These are phyloP conservation scores for Mortierella sp. DNA, from an alignment of 371 early-diverging fungal species.

Conservation along the genomic window DNA sequence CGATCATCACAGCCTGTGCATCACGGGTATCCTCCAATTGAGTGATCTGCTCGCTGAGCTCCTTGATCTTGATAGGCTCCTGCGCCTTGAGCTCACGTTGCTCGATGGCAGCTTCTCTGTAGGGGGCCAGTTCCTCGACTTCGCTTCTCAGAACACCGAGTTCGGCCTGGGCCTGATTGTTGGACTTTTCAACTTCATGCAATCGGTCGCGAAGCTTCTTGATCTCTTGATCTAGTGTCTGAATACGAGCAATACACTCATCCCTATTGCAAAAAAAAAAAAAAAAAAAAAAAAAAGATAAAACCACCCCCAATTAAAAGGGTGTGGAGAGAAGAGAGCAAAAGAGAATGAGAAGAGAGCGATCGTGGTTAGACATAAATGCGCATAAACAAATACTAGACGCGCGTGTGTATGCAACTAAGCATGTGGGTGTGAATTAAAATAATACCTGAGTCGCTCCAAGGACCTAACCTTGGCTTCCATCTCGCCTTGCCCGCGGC, in stretches of 20 bases:
- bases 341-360: neutral
- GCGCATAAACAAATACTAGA: neutral
- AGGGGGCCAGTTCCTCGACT: constrained; percentile 46
- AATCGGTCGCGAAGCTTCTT: constrained; percentile 43
- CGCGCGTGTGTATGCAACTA: neutral
- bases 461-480: constrained; percentile 47
- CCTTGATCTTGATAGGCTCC: constrained; percentile 42
- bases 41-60: constrained; percentile 40
- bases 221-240: constrained; percentile 48
- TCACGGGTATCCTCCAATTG: constrained; percentile 53
- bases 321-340: neutral
- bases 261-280: constrained; percentile 23
- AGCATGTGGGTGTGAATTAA: neutral
- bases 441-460: constrained; percentile 40
- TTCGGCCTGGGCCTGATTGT: constrained; percentile 26
- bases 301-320: neutral
- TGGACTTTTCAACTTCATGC: constrained; percentile 29
- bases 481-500: constrained; percentile 46
- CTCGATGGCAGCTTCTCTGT: constrained; percentile 36
- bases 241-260: constrained; percentile 50
- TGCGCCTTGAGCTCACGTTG: constrained; percentile 38
- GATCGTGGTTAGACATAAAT: neutral
- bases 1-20: constrained; percentile 46
- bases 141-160: constrained; percentile 26
- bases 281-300: neutral